These are phyloP conservation scores for Acanthamoeba culbertsoni DNA, from an alignment of 208 protist species.

Conservation along the genomic window DNA sequence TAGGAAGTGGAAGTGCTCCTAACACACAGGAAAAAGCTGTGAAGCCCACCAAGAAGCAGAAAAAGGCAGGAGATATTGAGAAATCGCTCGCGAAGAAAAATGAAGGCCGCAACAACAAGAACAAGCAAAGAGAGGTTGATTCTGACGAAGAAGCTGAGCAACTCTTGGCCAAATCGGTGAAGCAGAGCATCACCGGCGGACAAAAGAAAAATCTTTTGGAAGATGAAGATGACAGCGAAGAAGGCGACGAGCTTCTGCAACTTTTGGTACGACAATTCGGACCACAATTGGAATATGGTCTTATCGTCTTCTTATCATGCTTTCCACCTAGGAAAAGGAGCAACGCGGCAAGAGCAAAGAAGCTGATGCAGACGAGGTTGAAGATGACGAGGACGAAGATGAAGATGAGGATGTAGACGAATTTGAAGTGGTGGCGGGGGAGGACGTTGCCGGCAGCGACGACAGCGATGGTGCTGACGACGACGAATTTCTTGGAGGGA, in stretches of 20 bases:
- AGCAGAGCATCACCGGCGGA: not conserved
- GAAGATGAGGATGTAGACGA: slow-evolving; percentile 35
- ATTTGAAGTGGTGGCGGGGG: slow-evolving; percentile 60
- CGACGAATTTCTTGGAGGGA: slow-evolving; percentile 30
- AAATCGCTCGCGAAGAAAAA: not conserved
- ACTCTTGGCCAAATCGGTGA: not conserved
- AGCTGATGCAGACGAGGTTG: slow-evolving; percentile 61
- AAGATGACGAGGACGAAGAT: slow-evolving; percentile 60
- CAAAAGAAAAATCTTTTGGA: not conserved
- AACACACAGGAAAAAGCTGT: no score
- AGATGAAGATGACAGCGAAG: not conserved
- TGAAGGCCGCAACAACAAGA: not conserved
- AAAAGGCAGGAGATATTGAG: not conserved
- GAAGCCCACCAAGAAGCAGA: not conserved
- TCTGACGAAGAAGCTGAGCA: not conserved
- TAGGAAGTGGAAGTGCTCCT: not conserved
- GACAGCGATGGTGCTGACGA: slow-evolving; percentile 56
- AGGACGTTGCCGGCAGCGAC: not conserved
- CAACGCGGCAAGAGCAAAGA: not conserved
- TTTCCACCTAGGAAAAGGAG: not conserved
- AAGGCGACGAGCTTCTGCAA: not conserved
- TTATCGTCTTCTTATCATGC: slow-evolving; percentile 18
- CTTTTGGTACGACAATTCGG: not conserved
- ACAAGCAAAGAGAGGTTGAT: not conserved
- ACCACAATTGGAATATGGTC: not conserved